Conservation (phyloP, 805 yeast genomes). For the Vanderwaltozyma verrucispora region DNA sequence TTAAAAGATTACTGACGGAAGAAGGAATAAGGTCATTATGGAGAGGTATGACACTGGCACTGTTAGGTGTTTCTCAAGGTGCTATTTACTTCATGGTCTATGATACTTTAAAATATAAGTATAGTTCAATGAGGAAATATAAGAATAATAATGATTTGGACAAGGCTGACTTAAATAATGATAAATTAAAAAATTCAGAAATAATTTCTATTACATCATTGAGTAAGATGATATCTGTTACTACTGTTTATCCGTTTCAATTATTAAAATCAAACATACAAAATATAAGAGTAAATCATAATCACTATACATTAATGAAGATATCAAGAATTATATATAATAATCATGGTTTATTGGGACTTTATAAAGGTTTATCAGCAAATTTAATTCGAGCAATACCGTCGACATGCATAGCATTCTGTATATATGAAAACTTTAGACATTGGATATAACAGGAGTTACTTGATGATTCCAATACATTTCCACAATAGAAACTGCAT, state of each 20-base stretch:
- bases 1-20: constrained; percentile 33
- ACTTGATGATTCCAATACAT: no score
- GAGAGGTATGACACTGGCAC: constrained; percentile 64
- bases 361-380: constrained; percentile 76
- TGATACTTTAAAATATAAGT: constrained; percentile 54
- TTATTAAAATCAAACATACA: constrained; percentile 72
- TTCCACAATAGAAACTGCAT: no score
- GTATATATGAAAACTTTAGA: constrained; percentile 62
- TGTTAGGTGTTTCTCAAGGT: constrained; percentile 81
- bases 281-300: constrained; percentile 27
- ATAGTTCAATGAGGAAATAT: constrained; percentile 5
- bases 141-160: constrained; percentile 3
- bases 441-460: constrained; percentile 1
- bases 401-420: constrained; percentile 83
- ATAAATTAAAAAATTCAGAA: constrained; percentile 38
- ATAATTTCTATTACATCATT: constrained; percentile 56
- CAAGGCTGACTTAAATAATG: no score
- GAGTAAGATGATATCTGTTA: constrained; percentile 60
- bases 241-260: constrained; percentile 74
- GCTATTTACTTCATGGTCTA: constrained; percentile 81
- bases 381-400: constrained; percentile 80
- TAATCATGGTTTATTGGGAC: constrained; percentile 51
- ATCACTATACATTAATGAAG: constrained; percentile 17
- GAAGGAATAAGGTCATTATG: constrained; percentile 60
- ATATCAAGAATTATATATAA: constrained; percentile 34